phyloP scores from a whole-genome alignment of 345 rosid genomes.

The Citrus hindsii region DNA sequence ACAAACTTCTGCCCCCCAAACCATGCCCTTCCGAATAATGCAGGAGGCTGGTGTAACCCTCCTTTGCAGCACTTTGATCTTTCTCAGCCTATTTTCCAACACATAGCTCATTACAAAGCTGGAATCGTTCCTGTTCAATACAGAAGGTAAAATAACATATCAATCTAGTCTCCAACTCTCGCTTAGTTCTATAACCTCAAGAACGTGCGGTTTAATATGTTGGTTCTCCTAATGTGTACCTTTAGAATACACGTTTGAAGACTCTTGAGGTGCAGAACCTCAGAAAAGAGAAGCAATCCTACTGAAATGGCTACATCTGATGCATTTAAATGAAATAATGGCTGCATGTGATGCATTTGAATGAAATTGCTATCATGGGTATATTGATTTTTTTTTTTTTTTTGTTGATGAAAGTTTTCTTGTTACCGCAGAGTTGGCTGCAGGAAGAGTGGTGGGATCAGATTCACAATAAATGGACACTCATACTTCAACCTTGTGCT shows the following conservation, averaged over 20 bases:
- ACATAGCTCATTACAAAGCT: slow-evolving; percentile 31
- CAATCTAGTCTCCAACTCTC: background rate
- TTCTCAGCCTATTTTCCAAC: slow-evolving; percentile 34
- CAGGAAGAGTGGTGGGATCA: slow-evolving; percentile 19
- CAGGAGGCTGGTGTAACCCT: slow-evolving; percentile 42
- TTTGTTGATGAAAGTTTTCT: too few species aligned
- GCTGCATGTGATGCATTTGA: background rate
- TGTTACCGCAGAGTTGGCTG: slow-evolving; percentile 14
- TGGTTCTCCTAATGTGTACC: too few species aligned
- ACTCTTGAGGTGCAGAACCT: too few species aligned
- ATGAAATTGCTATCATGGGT: too few species aligned
- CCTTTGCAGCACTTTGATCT: slow-evolving; percentile 33
- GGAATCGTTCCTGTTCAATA: slow-evolving; percentile 34
- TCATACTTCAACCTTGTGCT: slow-evolving; percentile 27
- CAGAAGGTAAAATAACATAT: slow-evolving; percentile 21
- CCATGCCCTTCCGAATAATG: slow-evolving; percentile 24
- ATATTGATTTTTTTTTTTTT: too few species aligned
- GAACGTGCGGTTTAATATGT: too few species aligned
- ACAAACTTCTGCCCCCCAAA: slow-evolving; percentile 45
- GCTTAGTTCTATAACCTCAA: background rate
- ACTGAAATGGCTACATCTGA: too few species aligned
- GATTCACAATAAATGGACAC: slow-evolving; percentile 27
- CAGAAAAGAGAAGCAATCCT: too few species aligned
- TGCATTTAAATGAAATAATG: background rate
- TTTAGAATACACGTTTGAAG: too few species aligned